Conservation (phyloP, 2,329 filamentous ascomycete genomes). For the Capronia americana region DNA sequence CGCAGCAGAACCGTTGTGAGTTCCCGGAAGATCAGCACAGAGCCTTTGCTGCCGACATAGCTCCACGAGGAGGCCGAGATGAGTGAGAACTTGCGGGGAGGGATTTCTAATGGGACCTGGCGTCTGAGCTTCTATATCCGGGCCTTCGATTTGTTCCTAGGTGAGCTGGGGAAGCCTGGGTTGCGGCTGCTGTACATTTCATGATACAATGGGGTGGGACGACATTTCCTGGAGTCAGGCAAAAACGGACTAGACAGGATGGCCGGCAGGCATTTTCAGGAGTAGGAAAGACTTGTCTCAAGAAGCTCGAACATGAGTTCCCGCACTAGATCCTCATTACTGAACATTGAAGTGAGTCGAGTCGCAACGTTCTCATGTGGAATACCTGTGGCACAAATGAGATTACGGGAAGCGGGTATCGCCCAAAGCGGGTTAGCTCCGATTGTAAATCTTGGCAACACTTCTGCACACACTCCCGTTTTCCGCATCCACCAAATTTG, state of each 20-base stretch:
- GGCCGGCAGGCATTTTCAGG: conserved; percentile 26
- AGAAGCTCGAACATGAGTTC: conserved; percentile 11
- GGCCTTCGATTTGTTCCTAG: not conserved
- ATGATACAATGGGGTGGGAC: conserved; percentile 14
- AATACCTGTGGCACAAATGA: not conserved
- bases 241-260: conserved; percentile 25
- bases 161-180: conserved; percentile 10
- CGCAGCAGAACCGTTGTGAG: conserved; percentile 35
- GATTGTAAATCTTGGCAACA: not conserved
- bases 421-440: not conserved
- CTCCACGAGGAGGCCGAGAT: not conserved
- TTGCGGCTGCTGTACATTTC: conserved; percentile 25
- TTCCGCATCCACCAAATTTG: conserved; percentile 21
- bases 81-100: not conserved
- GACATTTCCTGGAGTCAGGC: conserved; percentile 28
- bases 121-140: not conserved
- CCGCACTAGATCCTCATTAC: conserved; percentile 5
- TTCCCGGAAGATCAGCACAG: not conserved
- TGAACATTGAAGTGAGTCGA: conserved; percentile 1
- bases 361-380: not conserved
- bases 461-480: conserved; percentile 17
- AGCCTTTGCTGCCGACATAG: not conserved
- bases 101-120: not conserved
- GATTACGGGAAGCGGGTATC: not conserved
- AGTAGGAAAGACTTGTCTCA: conserved; percentile 13